Evolutionary conservation across 768 basidiomycete species (phyloP), one percentile per base, ranked within the genome.

Genomic region (Zangia roseola): DNA sequence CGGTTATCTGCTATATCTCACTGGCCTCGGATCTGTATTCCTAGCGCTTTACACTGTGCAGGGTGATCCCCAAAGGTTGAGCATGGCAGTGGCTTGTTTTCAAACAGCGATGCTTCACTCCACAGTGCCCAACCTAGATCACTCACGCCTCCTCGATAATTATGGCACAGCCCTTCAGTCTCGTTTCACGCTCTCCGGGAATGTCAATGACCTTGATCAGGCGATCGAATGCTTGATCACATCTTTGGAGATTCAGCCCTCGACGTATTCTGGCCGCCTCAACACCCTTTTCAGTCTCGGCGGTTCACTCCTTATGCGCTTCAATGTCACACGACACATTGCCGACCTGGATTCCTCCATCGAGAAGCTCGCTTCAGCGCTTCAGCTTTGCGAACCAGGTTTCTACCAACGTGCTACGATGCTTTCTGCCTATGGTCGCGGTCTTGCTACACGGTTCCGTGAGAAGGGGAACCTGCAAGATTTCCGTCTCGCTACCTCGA

Each of bases 11-110:
- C 14, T 24, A 1, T 38, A 5, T 38, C 50, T 67, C 38, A 54
- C 31, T 2, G 38, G 30, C 35, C 52, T 60, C 2, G 62, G 62
- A 6, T 14, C 26, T 13, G 47, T 45, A 5, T 40, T 34, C 31
- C 28, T 19, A 23, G 23, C 24, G 23, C 9, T 52, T 10, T 65
- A 52, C 25, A 7, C 41, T 36, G 33, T 10, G n/a, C 40, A 50
- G n/a, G 66, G 57, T 9, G 48, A 61, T 10, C 1, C 19, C 1
- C 24, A 53, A 23, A 57, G 30, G 37, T 23, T 68, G 25, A 49
- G 67, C 21, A 47, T 40, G 37, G 66, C 64, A 7, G 45, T 70
- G 25, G 19, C 13, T 17, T 54, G 28, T 45, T 60, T 52, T 35
- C 25, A 49, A 14, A 31, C 13, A 10, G 62, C 55, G 9, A 57